Evolutionary conservation across 352 stramenopile species (phyloP).

Genomic region (Saprolegnia diclina): DNA sequence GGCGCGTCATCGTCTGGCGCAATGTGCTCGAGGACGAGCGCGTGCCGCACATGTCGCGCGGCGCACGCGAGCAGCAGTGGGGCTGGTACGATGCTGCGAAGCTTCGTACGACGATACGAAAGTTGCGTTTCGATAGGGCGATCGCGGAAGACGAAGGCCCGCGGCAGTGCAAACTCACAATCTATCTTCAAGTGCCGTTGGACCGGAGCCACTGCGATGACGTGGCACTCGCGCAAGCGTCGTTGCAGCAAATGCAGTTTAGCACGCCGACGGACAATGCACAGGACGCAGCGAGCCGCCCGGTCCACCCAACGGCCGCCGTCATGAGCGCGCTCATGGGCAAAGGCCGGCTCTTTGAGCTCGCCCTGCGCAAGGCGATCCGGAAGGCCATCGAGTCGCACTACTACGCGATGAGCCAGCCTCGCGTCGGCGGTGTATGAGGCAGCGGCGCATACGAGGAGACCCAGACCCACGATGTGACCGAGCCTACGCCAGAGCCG

Average conservation of each 20-base stretch:
- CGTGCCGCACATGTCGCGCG: constrained; percentile 13
- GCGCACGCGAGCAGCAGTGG: constrained; percentile 2
- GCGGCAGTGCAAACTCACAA: background rate
- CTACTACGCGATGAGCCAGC: background rate
- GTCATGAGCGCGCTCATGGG: constrained; percentile 11
- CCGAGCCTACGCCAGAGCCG: no score
- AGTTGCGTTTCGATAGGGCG: background rate
- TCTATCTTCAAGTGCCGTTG: constrained; percentile 5
- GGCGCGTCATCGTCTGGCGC: background rate
- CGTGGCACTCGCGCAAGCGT: background rate
- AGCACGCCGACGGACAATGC: background rate
- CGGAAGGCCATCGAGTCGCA: background rate
- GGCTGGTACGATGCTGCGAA: background rate
- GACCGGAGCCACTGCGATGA: background rate
- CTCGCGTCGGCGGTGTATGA: no score
- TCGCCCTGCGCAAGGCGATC: background rate
- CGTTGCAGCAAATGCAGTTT: background rate
- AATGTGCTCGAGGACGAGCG: constrained; percentile 5
- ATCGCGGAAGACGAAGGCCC: constrained; percentile 1
- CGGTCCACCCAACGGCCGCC: background rate
- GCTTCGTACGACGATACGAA: background rate
- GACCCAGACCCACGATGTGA: no score
- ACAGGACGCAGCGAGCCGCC: background rate
- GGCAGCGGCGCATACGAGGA: no score
- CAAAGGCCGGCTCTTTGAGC: constrained; percentile 10